These are phyloP conservation scores for Lactarius quietus DNA, from an alignment of 768 basidiomycete genomes.

Conservation along the genomic window DNA sequence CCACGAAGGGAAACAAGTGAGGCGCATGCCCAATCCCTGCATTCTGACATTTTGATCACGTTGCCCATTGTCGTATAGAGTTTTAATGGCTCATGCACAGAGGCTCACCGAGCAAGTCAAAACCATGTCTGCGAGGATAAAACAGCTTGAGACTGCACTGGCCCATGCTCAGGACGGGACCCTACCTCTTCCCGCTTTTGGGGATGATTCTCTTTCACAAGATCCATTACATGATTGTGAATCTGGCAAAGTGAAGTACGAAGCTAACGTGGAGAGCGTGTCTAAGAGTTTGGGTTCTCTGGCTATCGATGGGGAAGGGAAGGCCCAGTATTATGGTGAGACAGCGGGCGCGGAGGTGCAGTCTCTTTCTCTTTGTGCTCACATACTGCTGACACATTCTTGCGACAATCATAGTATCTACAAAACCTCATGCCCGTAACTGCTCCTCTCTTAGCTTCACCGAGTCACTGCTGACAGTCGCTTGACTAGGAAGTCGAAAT, in stretches of 20 bases:
- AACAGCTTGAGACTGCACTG: constrained; percentile 45
- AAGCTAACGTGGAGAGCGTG: constrained; percentile 31
- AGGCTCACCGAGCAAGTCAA: constrained; percentile 47
- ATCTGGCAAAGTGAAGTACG: constrained; percentile 7
- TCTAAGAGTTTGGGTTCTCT: constrained; percentile 46
- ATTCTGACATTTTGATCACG: not conserved
- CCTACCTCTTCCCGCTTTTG: constrained; percentile 25
- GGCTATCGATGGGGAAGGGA: constrained; percentile 47
- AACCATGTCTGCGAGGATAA: constrained; percentile 39
- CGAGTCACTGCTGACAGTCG: not conserved
- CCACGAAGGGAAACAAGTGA: constrained; percentile 57
- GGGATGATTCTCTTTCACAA: constrained; percentile 15
- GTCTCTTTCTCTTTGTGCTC: not conserved
- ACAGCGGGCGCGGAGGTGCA: constrained; percentile 49
- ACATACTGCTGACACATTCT: not conserved
- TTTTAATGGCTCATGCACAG: constrained; percentile 49
- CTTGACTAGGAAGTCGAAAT: constrained; percentile 12
- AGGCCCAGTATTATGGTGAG: constrained; percentile 48
- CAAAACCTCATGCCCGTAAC: constrained; percentile 24
- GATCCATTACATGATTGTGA: constrained; percentile 5
- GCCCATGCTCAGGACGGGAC: constrained; percentile 29
- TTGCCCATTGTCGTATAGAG: constrained; percentile 34
- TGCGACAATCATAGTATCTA: constrained; percentile 27
- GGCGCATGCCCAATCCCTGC: constrained; percentile 14
- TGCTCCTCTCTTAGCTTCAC: not conserved